phyloP scores from a whole-genome alignment of 1,284 basidiomycete species.

The Phenoliferia sp. region DNA sequence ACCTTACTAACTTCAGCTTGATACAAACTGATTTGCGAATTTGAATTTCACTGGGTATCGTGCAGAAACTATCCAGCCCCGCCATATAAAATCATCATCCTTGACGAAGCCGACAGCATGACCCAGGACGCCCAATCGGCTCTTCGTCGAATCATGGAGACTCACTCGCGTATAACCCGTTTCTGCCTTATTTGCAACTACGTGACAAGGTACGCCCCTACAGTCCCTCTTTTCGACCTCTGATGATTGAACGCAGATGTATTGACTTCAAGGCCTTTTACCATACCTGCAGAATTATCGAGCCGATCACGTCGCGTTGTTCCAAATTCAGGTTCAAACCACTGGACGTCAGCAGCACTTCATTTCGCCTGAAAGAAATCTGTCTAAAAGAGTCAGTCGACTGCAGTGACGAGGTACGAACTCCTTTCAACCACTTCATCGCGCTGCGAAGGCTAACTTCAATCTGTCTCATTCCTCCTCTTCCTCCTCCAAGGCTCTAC shows the following conservation, averaged over 20 bases:
- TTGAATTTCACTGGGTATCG: conserved; percentile 6
- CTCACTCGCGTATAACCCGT: conserved; percentile 89
- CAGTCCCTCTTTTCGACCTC: background rate
- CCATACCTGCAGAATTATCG: conserved; percentile 74
- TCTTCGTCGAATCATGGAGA: conserved; percentile 96
- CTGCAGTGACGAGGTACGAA: conserved; percentile 46
- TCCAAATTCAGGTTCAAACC: conserved; percentile 98
- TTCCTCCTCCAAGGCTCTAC: conserved; percentile 51
- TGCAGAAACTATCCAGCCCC: conserved; percentile 75
- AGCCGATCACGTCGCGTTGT: conserved; percentile 96
- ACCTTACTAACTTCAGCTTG: no score
- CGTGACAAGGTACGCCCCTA: conserved; percentile 72
- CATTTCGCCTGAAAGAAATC: conserved; percentile 72
- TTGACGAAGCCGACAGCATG: conserved; percentile 99
- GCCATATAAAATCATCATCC: conserved; percentile 97
- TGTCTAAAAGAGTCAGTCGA: conserved; percentile 55
- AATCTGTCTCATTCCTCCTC: no score
- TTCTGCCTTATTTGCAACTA: conserved; percentile 99
- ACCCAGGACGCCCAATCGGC: conserved; percentile 98
- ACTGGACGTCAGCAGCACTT: conserved; percentile 71
- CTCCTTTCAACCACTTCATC: background rate
- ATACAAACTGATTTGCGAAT: background rate
- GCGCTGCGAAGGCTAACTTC: background rate
- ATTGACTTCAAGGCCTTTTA: conserved; percentile 4
- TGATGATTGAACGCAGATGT: background rate